A percentile compares a stretch with the other conserved stretches of the same genome.
phyloP scores from a whole-genome alignment of 2,329 filamentous ascomycete genomes.

The Macroventuria anomochaeta region DNA sequence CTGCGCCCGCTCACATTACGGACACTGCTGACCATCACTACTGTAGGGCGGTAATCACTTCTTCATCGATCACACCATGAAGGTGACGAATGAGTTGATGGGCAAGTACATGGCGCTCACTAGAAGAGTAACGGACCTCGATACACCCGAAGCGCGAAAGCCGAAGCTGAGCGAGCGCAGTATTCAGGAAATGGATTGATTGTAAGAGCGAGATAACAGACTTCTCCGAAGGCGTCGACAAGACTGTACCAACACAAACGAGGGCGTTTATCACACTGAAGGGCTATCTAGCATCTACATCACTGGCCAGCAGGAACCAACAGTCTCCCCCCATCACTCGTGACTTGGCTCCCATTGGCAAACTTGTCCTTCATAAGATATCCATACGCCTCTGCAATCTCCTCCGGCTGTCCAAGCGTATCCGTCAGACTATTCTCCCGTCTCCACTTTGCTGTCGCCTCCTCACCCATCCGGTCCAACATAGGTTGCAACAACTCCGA shows the following conservation, averaged over 20 bases:
- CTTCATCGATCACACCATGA: background rate
- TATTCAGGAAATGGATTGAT: constrained; percentile 2
- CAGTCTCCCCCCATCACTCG: constrained; percentile 49
- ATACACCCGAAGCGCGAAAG: background rate
- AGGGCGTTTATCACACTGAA: background rate
- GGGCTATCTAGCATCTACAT: background rate
- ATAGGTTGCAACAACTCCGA: constrained; percentile 50
- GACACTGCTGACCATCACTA: background rate
- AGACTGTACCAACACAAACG: background rate
- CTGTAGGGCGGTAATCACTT: background rate
- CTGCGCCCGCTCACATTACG: background rate
- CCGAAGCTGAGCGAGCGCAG: background rate
- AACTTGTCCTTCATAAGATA: constrained; percentile 54
- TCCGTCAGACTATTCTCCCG: constrained; percentile 29
- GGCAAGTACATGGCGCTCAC: constrained; percentile 10
- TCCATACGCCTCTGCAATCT: constrained; percentile 54
- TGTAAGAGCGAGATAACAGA: background rate
- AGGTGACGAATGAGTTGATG: constrained; percentile 13
- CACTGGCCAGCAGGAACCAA: constrained; percentile 11
- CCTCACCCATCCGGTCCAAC: constrained; percentile 20
- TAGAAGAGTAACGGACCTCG: background rate
- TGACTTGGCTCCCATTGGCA: constrained; percentile 45
- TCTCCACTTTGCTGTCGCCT: constrained; percentile 24
- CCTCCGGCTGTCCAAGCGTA: constrained; percentile 37
- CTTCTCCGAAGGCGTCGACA: background rate